Percentiles rank a stretch among this genome's conserved stretches.
Evolutionary conservation across 2,329 filamentous ascomycete genomes (phyloP).

Genomic region (Dactylellina cionopaga): DNA sequence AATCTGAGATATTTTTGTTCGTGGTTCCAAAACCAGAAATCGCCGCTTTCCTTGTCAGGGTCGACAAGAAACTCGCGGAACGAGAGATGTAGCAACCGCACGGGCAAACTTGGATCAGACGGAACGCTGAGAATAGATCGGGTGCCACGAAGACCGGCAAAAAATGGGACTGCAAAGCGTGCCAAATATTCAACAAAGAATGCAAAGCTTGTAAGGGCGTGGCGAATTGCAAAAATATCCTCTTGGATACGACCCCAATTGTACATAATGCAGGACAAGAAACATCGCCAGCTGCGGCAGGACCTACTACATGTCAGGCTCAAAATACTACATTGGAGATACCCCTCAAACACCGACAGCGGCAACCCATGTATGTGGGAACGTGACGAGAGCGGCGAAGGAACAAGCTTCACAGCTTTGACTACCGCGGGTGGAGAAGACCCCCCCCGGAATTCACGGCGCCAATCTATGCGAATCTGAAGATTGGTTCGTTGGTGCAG

Average conservation of each 20-base stretch:
- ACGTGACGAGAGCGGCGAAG: not conserved
- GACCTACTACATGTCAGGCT: not conserved
- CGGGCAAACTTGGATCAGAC: not conserved
- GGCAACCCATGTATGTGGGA: too few species aligned
- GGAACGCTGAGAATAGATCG: not conserved
- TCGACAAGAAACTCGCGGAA: constrained; percentile 9
- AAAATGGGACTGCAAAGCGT: constrained; percentile 24
- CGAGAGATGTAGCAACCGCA: constrained; percentile 15
- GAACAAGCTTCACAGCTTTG: constrained; percentile 1
- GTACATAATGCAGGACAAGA: constrained; percentile 2
- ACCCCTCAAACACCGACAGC: not conserved
- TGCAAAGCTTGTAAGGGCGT: constrained; percentile 1
- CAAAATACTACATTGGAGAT: constrained; percentile 9
- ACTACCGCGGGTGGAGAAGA: not conserved
- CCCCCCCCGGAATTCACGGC: constrained; percentile 6
- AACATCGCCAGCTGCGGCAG: constrained; percentile 13
- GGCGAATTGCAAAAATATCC: constrained; percentile 11
- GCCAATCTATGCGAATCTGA: constrained; percentile 12
- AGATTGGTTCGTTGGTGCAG: constrained; percentile 20
- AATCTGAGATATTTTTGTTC: too few species aligned
- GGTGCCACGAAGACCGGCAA: not conserved
- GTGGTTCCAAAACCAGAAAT: not conserved
- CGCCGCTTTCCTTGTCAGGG: not conserved
- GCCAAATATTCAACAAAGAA: constrained; percentile 12
- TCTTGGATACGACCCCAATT: constrained; percentile 13